A percentile compares a stretch with the other conserved stretches of the same genome.
phyloP scores from a whole-genome alignment of 1,284 basidiomycete genomes.

The Fistulinella staudtii region DNA sequence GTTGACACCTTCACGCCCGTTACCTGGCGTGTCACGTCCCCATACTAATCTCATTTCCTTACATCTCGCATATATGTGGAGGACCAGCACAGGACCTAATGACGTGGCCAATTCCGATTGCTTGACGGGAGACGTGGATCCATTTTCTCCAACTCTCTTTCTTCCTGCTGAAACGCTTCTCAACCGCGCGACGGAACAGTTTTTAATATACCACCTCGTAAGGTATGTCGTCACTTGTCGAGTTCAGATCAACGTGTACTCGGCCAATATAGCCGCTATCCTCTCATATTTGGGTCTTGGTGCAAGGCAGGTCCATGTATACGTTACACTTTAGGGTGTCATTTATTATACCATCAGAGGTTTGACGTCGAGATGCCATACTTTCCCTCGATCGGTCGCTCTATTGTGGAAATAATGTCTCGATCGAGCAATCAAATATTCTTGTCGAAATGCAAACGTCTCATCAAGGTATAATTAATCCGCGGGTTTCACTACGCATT shows the following conservation, averaged over 20 bases:
- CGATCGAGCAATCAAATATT: slow-evolving; percentile 51
- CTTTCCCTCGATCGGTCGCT: slow-evolving; percentile 48
- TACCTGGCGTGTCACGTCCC: slow-evolving; percentile 32
- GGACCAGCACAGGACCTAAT: slow-evolving; percentile 22
- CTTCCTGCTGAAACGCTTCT: slow-evolving; percentile 51
- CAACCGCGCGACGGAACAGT: slow-evolving; percentile 49
- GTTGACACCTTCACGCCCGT: slow-evolving; percentile 41
- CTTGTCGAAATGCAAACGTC: slow-evolving; percentile 38
- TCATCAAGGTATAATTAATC: slow-evolving; percentile 47
- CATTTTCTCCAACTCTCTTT: slow-evolving; percentile 48
- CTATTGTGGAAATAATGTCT: slow-evolving; percentile 47
- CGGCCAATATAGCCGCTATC: slow-evolving; percentile 55
- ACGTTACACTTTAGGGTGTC: slow-evolving; percentile 3
- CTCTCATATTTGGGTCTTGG: slow-evolving; percentile 68
- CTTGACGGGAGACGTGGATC: slow-evolving; percentile 23
- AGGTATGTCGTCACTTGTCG: slow-evolving; percentile 39
- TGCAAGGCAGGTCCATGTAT: slow-evolving; percentile 42
- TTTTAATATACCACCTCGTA: slow-evolving; percentile 56
- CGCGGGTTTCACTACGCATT: slow-evolving; percentile 10
- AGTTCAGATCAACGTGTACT: slow-evolving; percentile 13
- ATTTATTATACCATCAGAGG: slow-evolving; percentile 41
- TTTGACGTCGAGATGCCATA: slow-evolving; percentile 49
- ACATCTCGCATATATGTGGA: slow-evolving; percentile 53
- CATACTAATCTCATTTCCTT: slow-evolving; percentile 44
- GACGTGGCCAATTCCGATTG: slow-evolving; percentile 7